Base-by-base conservation (phyloP, 306 rosid species). In the Dalbergia cultrata region DNA sequence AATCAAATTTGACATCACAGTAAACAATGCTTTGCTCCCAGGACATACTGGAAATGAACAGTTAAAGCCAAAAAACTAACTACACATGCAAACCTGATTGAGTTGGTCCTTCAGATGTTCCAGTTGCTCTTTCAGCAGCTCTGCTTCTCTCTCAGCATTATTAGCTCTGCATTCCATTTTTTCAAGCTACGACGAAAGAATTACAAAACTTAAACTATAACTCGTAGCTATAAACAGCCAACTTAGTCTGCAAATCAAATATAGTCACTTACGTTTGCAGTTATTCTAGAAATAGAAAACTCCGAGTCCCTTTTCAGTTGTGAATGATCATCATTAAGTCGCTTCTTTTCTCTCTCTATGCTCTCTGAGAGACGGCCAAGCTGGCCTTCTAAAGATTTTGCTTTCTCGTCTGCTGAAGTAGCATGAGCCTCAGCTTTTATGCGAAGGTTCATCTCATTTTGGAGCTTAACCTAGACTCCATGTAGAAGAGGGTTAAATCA, bases 91-190 rank as follows among this genome's bases (percentile, higher is more conserved):
- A 84, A 95, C 99, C 97, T 93, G 92, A 56, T 79, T 72, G 81
- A 93, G 84, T 83, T 89, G 94, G 57, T 81, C 87, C 88, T 81
- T 89, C 53, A 90, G 86, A 81, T 79, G 87, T 80, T 85, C 92
- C 69, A 93, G 77, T 80, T 95, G 97, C 80, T 85, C 91, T 78
- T 83, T 88, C 67, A 93, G 86, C 56, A 91, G 90, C 81, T 83
- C 85, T 43, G 91, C 84, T 85, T 95, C 97, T 70, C 75, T 89
- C 87, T 91, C 95, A 21, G 97, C 95, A 85, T 83, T 91, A 37
- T 72, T 86, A 81, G 98, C 97, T 82, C 86, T 88, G 76, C 87
- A 90, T 66, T 89, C 94, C 97, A 88, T 89, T 80, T 89, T 84
- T 80, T 93, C 94, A 81, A 88, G 94, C 99, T 91, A 77, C 81